phyloP scores from a whole-genome alignment of 331 rosid genomes.

The Prunus yedoensis region DNA sequence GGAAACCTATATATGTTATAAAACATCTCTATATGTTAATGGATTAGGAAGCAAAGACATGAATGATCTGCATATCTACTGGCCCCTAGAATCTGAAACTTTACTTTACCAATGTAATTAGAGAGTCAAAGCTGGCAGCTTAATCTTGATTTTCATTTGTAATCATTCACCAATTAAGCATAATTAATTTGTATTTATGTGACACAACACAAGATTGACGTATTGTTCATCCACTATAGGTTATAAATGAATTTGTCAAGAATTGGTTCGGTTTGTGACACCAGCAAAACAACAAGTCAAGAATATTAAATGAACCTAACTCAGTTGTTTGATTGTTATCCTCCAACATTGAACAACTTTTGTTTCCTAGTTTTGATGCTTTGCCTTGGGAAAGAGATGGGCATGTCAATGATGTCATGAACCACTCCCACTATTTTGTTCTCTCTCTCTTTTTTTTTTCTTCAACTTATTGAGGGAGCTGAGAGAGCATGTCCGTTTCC shows the following conservation, averaged over 20 bases:
- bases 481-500: too few relatives aligned
- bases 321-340: neutral
- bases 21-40: neutral
- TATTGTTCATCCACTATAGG: neutral
- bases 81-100: neutral
- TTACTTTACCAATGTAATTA: neutral
- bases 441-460: too few relatives aligned
- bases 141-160: neutral
- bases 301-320: neutral
- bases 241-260: neutral
- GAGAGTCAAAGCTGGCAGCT: neutral
- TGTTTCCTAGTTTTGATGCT: neutral
- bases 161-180: neutral
- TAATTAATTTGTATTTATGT: neutral
- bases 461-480: neutral
- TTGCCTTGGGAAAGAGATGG: neutral
- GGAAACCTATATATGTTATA: neutral
- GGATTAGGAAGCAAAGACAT: conserved; percentile 2
- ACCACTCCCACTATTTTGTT: neutral
- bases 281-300: neutral
- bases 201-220: neutral
- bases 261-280: neutral
- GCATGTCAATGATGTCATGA: neutral
- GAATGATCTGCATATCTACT: neutral
- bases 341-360: neutral